Conservation (phyloP, 179 eudicot genomes). For the Vitellaria paradoxa region DNA sequence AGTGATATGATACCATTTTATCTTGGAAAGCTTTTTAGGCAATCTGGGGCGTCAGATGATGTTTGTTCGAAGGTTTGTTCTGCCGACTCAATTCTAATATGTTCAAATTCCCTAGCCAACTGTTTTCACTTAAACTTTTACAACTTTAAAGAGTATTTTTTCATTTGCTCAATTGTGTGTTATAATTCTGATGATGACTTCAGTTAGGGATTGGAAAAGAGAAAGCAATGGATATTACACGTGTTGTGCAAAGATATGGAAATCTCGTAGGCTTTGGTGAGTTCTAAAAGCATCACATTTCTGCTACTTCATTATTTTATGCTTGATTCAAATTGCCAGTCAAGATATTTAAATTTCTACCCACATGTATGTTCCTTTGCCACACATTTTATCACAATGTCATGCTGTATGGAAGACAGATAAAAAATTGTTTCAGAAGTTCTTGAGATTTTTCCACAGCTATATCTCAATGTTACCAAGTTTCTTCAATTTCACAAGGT, state of each 20-base stretch:
- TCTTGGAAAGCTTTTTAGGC: conserved; percentile 72
- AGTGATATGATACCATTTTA: conserved; percentile 95
- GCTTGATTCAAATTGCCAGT: not conserved
- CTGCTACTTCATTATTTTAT: not conserved
- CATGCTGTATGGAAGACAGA: not conserved
- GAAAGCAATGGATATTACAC: conserved; percentile 48
- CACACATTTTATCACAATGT: not conserved
- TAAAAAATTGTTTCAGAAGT: not conserved
- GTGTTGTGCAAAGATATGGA: conserved; percentile 66
- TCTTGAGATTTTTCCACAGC: not conserved
- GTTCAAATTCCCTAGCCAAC: not conserved
- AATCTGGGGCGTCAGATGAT: conserved; percentile 74
- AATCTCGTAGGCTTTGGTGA: conserved; percentile 88
- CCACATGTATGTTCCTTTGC: not conserved
- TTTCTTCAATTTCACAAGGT: not conserved
- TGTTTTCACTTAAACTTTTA: not conserved
- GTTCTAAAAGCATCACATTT: conserved; percentile 12
- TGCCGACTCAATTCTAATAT: conserved; percentile 7
- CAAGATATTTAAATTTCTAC: not conserved
- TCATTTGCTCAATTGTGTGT: not conserved
- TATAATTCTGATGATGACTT: conserved; percentile 20
- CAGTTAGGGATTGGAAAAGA: conserved; percentile 82
- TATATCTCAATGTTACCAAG: not conserved
- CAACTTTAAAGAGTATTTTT: too few relatives aligned
- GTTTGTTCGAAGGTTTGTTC: conserved; percentile 69